A percentile compares a stretch with the other conserved stretches of the same genome.
Conservation (phyloP, 2,329 filamentous ascomycete species). For the Aureobasidium vineae region DNA sequence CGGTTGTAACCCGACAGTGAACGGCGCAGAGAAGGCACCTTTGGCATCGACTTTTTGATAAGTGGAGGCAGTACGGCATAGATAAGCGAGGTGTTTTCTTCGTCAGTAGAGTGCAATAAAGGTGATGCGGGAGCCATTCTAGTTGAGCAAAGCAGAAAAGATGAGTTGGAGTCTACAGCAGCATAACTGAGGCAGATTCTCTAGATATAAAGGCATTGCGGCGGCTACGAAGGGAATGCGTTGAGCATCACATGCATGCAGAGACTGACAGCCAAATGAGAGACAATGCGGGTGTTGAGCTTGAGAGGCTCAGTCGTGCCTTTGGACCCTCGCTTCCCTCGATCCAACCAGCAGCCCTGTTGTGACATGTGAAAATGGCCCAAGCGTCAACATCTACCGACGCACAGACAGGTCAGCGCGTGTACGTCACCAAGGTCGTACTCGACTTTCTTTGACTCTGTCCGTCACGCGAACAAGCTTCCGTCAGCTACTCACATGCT, state of each 20-base stretch:
- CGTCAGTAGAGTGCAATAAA: neutral
- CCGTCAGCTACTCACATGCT: slow-evolving; percentile 20
- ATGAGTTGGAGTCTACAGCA: neutral
- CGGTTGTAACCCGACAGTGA: slow-evolving; percentile 25
- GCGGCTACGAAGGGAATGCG: slow-evolving; percentile 23
- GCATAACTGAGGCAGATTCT: neutral
- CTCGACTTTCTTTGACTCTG: slow-evolving; percentile 11
- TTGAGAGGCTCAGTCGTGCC: neutral
- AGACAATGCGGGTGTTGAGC: neutral
- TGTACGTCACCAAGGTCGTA: neutral
- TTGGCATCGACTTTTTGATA: slow-evolving; percentile 26
- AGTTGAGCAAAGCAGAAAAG: neutral
- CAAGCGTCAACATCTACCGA: neutral
- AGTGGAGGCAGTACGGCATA: slow-evolving; percentile 27
- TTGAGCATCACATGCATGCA: slow-evolving; percentile 26
- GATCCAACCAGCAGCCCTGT: neutral
- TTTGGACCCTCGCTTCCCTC: neutral
- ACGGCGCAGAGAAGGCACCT: slow-evolving; percentile 26
- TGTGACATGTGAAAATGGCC: slow-evolving; percentile 6
- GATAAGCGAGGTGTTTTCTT: slow-evolving; percentile 22
- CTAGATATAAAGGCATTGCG: neutral
- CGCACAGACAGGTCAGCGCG: slow-evolving; percentile 6
- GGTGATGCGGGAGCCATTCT: slow-evolving; percentile 18
- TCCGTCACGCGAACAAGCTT: neutral
- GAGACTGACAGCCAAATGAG: neutral